A percentile compares a stretch with the other conserved stretches of the same genome.
Evolutionary conservation across 257 asterid species (phyloP).

Genomic region (Ilex aquifolium): DNA sequence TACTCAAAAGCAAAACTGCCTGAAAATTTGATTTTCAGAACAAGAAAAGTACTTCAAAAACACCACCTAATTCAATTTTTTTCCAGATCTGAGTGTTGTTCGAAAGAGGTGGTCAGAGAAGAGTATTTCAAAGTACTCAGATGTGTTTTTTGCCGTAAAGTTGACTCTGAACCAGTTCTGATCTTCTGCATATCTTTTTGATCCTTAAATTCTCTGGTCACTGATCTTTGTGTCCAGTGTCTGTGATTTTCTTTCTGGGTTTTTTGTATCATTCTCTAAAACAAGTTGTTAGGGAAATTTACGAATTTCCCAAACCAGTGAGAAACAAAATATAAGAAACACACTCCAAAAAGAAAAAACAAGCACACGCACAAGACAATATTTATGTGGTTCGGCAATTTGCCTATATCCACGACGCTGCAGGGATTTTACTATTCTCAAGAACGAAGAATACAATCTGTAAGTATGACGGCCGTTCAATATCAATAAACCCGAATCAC

Average conservation of each 20-base stretch:
- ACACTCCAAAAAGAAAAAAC: no score
- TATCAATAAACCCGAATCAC: no score
- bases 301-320: not conserved
- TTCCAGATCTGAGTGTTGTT: slow-evolving; percentile 34
- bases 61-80: slow-evolving; percentile 16
- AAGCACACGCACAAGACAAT: no score
- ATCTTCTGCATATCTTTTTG: not conserved
- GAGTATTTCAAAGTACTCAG: slow-evolving; percentile 10
- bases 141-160: slow-evolving; percentile 8
- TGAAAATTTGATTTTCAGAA: not conserved
- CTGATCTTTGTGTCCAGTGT: not conserved
- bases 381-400: no score
- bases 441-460: no score
- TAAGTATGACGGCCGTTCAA: no score
- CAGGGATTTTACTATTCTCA: no score
- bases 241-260: not conserved
- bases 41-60: slow-evolving; percentile 4
- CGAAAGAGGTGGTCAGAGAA: slow-evolving; percentile 11
- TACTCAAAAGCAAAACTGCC: no score
- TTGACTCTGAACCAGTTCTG: not conserved
- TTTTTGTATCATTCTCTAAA: not conserved
- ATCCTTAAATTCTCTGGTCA: no score
- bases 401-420: no score
- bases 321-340: no score
- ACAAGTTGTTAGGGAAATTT: no score